Evolutionary conservation across 352 stramenopile species (phyloP).

Genomic region (Ophiocytium majus): DNA sequence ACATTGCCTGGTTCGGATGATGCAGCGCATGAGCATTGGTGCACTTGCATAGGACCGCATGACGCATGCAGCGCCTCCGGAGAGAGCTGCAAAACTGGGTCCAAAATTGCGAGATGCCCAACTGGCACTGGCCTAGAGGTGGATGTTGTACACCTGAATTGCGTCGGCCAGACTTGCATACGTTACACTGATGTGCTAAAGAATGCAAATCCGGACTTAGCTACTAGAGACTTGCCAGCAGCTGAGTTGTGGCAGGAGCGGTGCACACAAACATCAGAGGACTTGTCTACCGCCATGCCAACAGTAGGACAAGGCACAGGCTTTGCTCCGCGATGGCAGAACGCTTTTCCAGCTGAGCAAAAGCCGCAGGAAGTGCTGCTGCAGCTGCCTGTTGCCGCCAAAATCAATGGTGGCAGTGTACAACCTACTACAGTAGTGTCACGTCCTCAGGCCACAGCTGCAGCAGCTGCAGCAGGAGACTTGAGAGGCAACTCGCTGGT

Average conservation of each 20-base stretch:
- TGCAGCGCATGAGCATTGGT: too few relatives aligned
- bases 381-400: constrained; percentile 4
- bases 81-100: too few relatives aligned
- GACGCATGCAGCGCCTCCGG: too few relatives aligned
- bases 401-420: constrained; percentile 8
- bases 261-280: background rate
- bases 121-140: too few relatives aligned
- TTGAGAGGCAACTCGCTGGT: background rate
- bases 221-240: background rate
- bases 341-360: too few relatives aligned
- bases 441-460: background rate
- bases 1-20: too few relatives aligned
- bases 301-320: background rate
- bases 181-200: background rate
- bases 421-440: too few relatives aligned
- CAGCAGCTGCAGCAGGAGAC: background rate
- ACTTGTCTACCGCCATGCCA: background rate
- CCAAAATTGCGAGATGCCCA: too few relatives aligned
- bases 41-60: too few relatives aligned
- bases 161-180: too few relatives aligned
- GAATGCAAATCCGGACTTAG: too few relatives aligned
- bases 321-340: background rate
- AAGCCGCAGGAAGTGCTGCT: background rate
- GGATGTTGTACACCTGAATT: too few relatives aligned
- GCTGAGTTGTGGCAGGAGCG: background rate